These are phyloP conservation scores for Phaeotremella fagi DNA, from an alignment of 768 basidiomycete genomes.

Conservation along the genomic window DNA sequence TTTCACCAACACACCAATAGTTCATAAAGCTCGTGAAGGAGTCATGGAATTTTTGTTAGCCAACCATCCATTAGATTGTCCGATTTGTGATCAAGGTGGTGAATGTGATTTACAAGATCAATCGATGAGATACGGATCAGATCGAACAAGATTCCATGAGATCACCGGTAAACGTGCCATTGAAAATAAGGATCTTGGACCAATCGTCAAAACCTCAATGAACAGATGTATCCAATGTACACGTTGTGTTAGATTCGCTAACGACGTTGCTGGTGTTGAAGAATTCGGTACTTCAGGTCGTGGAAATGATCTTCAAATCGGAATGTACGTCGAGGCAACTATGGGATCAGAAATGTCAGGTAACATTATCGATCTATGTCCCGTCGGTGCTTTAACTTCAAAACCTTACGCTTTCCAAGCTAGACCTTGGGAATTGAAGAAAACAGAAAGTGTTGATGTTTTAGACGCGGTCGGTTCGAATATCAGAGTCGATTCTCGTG, in stretches of 20 bases:
- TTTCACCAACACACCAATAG: slow-evolving; percentile 82
- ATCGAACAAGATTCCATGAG: slow-evolving; percentile 97
- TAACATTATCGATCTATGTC: slow-evolving; percentile 94
- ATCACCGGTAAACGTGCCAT: slow-evolving; percentile 96
- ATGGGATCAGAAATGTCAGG: slow-evolving; percentile 97
- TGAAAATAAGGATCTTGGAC: slow-evolving; percentile 96
- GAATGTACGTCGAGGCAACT: slow-evolving; percentile 94
- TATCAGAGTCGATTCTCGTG: slow-evolving; percentile 91
- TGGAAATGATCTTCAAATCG: slow-evolving; percentile 97
- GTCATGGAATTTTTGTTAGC: slow-evolving; percentile 98
- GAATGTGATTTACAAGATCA: slow-evolving; percentile 99
- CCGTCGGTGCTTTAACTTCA: slow-evolving; percentile 95
- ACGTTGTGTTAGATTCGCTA: slow-evolving; percentile 96
- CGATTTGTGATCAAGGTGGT: slow-evolving; percentile 97
- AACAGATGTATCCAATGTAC: slow-evolving; percentile 99
- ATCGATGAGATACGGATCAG: slow-evolving; percentile 97
- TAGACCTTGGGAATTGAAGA: slow-evolving; percentile 97
- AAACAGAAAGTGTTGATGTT: slow-evolving; percentile 93
- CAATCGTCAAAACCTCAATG: slow-evolving; percentile 97
- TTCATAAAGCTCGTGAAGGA: slow-evolving; percentile 68
- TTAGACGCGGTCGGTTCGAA: slow-evolving; percentile 94
- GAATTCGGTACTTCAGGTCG: slow-evolving; percentile 94
- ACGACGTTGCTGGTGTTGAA: slow-evolving; percentile 97
- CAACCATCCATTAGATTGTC: slow-evolving; percentile 97
- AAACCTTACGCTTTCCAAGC: slow-evolving; percentile 98